Evolutionary conservation across 139 green algal genomes (phyloP).

Genomic region (Chlamydomonas applanata): DNA sequence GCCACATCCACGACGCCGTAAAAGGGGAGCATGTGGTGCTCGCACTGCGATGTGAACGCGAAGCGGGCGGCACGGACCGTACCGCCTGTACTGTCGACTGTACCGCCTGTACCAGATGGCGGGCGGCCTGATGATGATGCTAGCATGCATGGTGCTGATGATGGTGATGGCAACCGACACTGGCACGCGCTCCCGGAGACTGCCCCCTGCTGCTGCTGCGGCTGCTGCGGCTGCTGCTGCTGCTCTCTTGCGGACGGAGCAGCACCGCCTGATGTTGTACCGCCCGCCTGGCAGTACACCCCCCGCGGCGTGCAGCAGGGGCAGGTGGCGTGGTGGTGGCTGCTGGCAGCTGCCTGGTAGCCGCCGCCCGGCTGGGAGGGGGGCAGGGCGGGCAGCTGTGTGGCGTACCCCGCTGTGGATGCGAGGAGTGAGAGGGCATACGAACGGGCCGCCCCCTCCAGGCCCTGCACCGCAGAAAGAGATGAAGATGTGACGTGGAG

Average conservation of each 20-base stretch:
- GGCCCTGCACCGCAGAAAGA: constrained; percentile 10
- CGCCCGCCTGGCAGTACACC: too few species aligned
- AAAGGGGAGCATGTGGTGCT: constrained; percentile 98
- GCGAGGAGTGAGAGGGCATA: constrained; percentile 62
- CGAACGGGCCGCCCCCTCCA: constrained; percentile 35
- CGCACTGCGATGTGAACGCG: constrained; percentile 80
- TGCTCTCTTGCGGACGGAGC: too few species aligned
- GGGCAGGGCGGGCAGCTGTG: not conserved
- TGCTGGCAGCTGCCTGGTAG: constrained; percentile 2
- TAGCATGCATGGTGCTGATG: too few species aligned
- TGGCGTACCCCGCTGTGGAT: constrained; percentile 66
- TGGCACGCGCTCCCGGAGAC: too few species aligned
- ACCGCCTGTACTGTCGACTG: too few species aligned
- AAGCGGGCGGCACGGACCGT: not conserved
- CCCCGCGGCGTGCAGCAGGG: not conserved
- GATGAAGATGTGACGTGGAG: too few species aligned
- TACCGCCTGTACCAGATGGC: not conserved
- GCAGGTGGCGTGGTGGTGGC: not conserved
- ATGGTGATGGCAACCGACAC: not conserved
- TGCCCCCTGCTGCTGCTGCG: constrained; percentile 15
- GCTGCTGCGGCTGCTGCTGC: constrained; percentile 13
- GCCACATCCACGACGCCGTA: constrained; percentile 71
- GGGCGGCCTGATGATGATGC: too few species aligned
- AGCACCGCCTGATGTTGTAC: too few species aligned
- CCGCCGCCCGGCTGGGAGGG: not conserved